Evolutionary conservation across 2,329 filamentous ascomycete species (phyloP), one percentile per base, ranked within the genome.

Genomic region (Beauveria bassiana): DNA sequence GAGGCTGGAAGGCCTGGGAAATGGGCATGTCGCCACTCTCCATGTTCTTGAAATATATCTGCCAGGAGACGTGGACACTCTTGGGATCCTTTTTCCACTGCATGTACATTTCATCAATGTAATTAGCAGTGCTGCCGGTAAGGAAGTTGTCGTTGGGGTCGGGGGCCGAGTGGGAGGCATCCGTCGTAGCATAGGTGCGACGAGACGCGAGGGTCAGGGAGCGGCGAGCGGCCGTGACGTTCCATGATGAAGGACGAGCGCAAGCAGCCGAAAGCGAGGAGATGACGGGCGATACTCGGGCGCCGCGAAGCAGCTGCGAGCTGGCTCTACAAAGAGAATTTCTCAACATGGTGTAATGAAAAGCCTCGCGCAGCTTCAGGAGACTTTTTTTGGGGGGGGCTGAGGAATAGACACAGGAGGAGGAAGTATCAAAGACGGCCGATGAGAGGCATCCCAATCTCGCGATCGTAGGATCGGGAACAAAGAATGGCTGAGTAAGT

Each of bases 51-150:
- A 99, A 99, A 84, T 99, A 99, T 73, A 96, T 88, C 80, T 96
- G 93, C 95, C 95, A 99, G 75, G 95, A 99, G 70, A 96, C 84
- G 78, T 99, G 95, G 63, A 99, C 95, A 73, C 91, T 96, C 70
- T 86, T 84, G 58, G 95, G 93, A 70, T 99, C 92, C 66, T 90
- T 82, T 79, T 93, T 96, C 95, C 95, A 99, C 74, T 93, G 87
- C 80, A 97, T 81, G 78, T 99, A 99, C 95, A 99, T 99, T 81
- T 97, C 95, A 77, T 99, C 95, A 74, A 99, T 91, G 80, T 99
- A 99, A 81, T 96, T 97, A 77, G 95, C 95, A 64, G 93, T 95
- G 81, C 91, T 98, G 68, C 95, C 95, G 66, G 92, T 91, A 64
- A 99, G 85, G 83, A 99, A 99, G 79, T 88, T 96, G 78, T 99